These are phyloP conservation scores for Acanthamoeba sp. DNA, from an alignment of 208 protist species.

Conservation along the genomic window DNA sequence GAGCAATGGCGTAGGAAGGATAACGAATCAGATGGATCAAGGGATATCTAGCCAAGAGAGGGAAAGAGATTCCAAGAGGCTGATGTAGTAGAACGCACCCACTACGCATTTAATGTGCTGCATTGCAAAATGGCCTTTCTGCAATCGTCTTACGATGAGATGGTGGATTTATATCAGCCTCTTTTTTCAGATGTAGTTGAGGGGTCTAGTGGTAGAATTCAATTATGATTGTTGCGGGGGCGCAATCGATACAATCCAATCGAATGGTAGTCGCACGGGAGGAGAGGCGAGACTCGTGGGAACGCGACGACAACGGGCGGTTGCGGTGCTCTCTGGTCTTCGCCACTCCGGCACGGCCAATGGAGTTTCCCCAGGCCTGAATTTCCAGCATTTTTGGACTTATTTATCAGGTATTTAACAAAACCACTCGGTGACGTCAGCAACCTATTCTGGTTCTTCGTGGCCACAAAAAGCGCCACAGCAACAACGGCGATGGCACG, in stretches of 20 bases:
- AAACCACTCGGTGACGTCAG: neutral
- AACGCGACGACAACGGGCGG: too few species aligned
- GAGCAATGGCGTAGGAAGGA: neutral
- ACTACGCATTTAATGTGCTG: conserved; percentile 66
- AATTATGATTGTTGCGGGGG: too few species aligned
- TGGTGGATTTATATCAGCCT: too few species aligned
- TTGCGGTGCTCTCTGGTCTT: neutral
- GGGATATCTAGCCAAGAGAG: neutral
- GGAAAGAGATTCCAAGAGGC: neutral
- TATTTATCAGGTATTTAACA: too few species aligned
- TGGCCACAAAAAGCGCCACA: neutral
- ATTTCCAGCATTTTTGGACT: too few species aligned
- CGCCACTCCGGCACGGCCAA: neutral
- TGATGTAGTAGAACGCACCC: neutral
- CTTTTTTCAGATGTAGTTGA: too few species aligned
- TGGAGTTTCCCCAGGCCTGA: too few species aligned
- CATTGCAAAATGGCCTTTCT: conserved; percentile 2
- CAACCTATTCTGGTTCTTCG: neutral
- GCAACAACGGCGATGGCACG: neutral
- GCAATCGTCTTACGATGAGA: too few species aligned
- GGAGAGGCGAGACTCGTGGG: neutral
- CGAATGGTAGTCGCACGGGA: neutral
- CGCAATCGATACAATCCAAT: neutral
- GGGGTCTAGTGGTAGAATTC: too few species aligned
- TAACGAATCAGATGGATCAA: neutral